Conservation (phyloP, 2,329 filamentous ascomycete species). For the Alternaria ventricosa region DNA sequence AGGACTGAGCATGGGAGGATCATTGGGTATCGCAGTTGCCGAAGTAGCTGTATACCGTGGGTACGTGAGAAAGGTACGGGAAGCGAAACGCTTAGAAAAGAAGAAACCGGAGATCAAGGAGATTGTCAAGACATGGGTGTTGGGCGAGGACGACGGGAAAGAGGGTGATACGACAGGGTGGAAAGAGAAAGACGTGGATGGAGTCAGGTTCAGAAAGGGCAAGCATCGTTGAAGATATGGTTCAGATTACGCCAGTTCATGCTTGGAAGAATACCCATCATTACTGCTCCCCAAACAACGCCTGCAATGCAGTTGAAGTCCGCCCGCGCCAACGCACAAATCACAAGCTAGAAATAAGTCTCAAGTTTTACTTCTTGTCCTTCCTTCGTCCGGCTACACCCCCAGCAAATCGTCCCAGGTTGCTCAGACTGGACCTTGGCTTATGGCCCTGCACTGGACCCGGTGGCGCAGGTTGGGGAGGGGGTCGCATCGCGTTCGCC, state of each 20-base stretch:
- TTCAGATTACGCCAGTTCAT: constrained; percentile 10
- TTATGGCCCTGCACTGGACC: constrained; percentile 39
- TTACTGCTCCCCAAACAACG: constrained; percentile 4
- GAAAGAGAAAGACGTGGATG: constrained; percentile 39
- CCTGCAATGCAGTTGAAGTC: constrained; percentile 32
- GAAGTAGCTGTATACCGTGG: constrained; percentile 80
- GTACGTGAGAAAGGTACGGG: constrained; percentile 73
- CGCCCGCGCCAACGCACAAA: constrained; percentile 7
- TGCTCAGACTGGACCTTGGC: constrained; percentile 51
- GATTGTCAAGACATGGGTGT: constrained; percentile 74
- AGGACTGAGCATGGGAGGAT: constrained; percentile 74
- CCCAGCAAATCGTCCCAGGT: constrained; percentile 54
- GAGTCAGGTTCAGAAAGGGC: constrained; percentile 52
- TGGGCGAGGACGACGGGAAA: constrained; percentile 40
- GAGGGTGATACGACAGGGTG: constrained; percentile 11
- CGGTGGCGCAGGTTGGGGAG: constrained; percentile 22
- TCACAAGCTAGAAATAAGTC: not conserved
- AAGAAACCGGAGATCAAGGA: constrained; percentile 70
- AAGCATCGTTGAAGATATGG: constrained; percentile 49
- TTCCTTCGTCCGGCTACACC: constrained; percentile 48
- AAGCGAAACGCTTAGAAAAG: constrained; percentile 70
- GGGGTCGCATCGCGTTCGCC: constrained; percentile 28
- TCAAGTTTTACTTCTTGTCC: constrained; percentile 35
- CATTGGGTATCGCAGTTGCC: constrained; percentile 72
- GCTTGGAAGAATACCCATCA: not conserved